phyloP scores from a whole-genome alignment of 73 alveolate genomes.

The Stentor coeruleus region DNA sequence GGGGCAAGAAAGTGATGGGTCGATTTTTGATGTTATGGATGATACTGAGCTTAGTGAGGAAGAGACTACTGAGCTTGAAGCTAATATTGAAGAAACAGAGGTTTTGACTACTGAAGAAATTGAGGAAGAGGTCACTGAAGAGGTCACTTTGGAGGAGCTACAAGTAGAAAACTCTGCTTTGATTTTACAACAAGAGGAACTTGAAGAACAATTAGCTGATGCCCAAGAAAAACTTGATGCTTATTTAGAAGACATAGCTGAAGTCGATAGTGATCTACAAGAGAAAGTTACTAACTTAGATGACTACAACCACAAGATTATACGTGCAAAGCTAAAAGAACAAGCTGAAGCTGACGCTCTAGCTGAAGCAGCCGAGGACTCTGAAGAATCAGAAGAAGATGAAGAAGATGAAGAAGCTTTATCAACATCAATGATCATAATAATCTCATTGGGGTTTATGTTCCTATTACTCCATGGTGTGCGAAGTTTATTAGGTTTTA shows the following conservation, averaged over 20 bases:
- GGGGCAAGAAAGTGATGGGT: not conserved
- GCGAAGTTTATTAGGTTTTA: not conserved
- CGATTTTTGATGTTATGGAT: not conserved
- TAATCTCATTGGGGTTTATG: not conserved
- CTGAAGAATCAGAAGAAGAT: conserved; percentile 2
- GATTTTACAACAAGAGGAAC: not conserved
- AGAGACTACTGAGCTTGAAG: not conserved
- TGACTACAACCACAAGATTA: too few relatives aligned
- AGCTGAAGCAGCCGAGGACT: not conserved
- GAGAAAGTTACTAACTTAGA: too few relatives aligned
- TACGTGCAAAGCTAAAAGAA: not conserved
- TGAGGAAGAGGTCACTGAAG: too few relatives aligned
- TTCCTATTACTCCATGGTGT: not conserved
- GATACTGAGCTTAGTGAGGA: not conserved
- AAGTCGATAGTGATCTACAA: not conserved
- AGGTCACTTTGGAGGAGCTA: not conserved
- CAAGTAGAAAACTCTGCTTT: not conserved
- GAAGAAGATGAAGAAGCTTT: not conserved
- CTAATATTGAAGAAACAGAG: not conserved
- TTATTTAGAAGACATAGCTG: too few relatives aligned
- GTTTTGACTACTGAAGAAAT: not conserved
- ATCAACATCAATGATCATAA: not conserved
- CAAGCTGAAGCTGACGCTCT: not conserved
- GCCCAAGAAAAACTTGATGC: not conserved
- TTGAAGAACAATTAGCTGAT: not conserved